Percentiles rank a stretch among this genome's conserved stretches.
phyloP scores from a whole-genome alignment of 805 yeast genomes.

The Kazachstania africana region DNA sequence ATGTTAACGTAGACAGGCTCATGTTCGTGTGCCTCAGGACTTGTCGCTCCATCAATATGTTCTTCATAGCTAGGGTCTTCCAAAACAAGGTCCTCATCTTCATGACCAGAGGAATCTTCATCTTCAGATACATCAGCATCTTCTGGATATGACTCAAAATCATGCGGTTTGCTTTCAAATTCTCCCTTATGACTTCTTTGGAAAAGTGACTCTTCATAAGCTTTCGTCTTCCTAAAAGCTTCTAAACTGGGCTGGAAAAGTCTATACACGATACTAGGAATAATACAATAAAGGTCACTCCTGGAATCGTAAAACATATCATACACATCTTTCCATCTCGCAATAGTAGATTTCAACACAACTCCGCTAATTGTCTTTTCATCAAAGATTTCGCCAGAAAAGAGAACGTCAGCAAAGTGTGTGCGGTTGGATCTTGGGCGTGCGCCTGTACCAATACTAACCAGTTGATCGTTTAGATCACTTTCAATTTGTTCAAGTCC shows the following conservation, averaged over 20 bases:
- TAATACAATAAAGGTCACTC: constrained; percentile 26
- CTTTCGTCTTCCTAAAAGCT: constrained; percentile 18
- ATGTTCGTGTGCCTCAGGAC: constrained; percentile 6
- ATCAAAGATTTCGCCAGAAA: constrained; percentile 23
- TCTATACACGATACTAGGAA: constrained; percentile 34
- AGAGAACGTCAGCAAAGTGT: constrained; percentile 20
- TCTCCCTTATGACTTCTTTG: constrained; percentile 19
- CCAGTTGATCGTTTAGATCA: constrained; percentile 19
- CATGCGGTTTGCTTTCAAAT: constrained; percentile 5
- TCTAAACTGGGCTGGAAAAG: constrained; percentile 40
- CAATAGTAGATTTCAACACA: constrained; percentile 36
- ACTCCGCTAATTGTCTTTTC: constrained; percentile 24
- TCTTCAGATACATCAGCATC: neutral
- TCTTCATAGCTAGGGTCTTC: too few species aligned
- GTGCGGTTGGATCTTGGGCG: constrained; percentile 18
- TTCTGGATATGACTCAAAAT: too few species aligned
- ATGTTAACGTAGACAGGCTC: constrained; percentile 60
- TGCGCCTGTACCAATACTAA: constrained; percentile 14
- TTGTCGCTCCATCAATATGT: constrained; percentile 3
- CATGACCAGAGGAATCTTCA: constrained; percentile 5
- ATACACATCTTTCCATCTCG: constrained; percentile 57
- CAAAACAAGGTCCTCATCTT: constrained; percentile 8
- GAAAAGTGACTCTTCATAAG: constrained; percentile 22
- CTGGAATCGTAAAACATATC: constrained; percentile 38
- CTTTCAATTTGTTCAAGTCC: constrained; percentile 26